Evolutionary conservation across 225 moss, liverwort and hornwort species (phyloP), one percentile per base, ranked within the genome.

Genomic region (Pseudisothecium myosuroides): DNA sequence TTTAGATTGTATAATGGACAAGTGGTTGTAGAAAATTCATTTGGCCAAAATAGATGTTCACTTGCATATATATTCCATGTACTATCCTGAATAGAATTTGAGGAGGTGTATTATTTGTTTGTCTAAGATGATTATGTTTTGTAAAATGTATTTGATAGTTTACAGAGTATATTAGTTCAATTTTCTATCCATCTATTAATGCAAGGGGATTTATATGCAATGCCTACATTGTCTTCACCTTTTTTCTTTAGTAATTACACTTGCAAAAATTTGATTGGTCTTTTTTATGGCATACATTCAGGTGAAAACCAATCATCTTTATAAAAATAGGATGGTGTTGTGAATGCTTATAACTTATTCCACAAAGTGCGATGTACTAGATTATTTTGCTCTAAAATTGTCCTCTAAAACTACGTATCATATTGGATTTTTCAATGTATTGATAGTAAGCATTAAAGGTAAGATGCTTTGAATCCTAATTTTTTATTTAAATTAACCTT

Each of bases 281-380:
- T 3, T 39, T 39, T 39, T 4, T 24, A 69, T 39, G 14, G 24
- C 3, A 2, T 69, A 69, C 0, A 1, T 39, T 39, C 4, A 24
- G 4, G 39, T 69, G 8, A 23, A 69, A 69, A 24, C 5, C 12
- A n/a, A n/a, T n/a, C 10, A 11, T 22, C n/a, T 67, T n/a, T 13
- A n/a, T n/a, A 4, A 22, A n/a, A 68, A n/a, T n/a, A 68, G 12
- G 7, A 68, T 22, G 68, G 12, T 68, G 0, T 67, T 66, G 36
- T n/a, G 4, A 12, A 23, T n/a, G 23, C 23, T 23, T 68, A 22
- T 22, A 68, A 68, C 12, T n/a, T n/a, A 39, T 68, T 2, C 13
- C 2, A 39, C 39, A 68, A 39, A 3, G 7, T 68, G 68, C 2
- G 0, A 0, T 68, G 7, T 68, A 6, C 13, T 13, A 13, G 4